phyloP scores from a whole-genome alignment of 1,284 basidiomycete genomes.

The Afroboletus lepidellus region DNA sequence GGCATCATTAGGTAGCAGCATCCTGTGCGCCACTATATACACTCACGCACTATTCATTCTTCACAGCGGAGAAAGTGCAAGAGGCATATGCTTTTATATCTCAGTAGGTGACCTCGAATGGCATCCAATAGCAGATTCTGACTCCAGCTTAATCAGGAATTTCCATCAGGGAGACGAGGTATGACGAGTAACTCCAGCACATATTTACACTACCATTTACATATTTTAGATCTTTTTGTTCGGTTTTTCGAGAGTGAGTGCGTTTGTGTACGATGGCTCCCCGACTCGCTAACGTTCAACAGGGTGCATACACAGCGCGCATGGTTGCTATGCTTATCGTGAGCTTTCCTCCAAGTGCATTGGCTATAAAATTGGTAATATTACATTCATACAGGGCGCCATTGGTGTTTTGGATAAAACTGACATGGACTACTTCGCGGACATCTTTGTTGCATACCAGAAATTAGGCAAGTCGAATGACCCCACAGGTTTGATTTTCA shows the following conservation, averaged over 20 bases:
- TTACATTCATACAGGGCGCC: slow-evolving; percentile 42
- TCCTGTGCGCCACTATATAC: neutral
- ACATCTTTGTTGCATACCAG: slow-evolving; percentile 60
- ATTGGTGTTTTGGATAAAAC: slow-evolving; percentile 64
- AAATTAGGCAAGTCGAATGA: slow-evolving; percentile 54
- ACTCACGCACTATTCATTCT: slow-evolving; percentile 8
- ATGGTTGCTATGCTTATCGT: slow-evolving; percentile 71
- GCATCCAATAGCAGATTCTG: neutral
- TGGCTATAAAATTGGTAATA: neutral
- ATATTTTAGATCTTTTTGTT: slow-evolving; percentile 60
- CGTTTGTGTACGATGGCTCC: neutral
- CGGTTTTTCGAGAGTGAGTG: slow-evolving; percentile 64
- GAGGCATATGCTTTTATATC: slow-evolving; percentile 74
- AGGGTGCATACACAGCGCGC: slow-evolving; percentile 69
- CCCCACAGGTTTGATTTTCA: slow-evolving; percentile 39
- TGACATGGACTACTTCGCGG: slow-evolving; percentile 67
- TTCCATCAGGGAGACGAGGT: slow-evolving; percentile 70
- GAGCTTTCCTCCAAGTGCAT: slow-evolving; percentile 20
- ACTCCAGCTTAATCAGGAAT: slow-evolving; percentile 43
- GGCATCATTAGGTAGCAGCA: slow-evolving; percentile 48
- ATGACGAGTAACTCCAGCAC: slow-evolving; percentile 3
- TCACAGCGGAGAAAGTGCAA: slow-evolving; percentile 62
- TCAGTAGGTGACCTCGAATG: slow-evolving; percentile 47
- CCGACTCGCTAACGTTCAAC: slow-evolving; percentile 2
- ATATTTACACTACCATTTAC: slow-evolving; percentile 7